Percentiles rank a stretch among this genome's conserved stretches.
Conservation (phyloP, 1,284 basidiomycete genomes). For the Ustilago hordei region DNA sequence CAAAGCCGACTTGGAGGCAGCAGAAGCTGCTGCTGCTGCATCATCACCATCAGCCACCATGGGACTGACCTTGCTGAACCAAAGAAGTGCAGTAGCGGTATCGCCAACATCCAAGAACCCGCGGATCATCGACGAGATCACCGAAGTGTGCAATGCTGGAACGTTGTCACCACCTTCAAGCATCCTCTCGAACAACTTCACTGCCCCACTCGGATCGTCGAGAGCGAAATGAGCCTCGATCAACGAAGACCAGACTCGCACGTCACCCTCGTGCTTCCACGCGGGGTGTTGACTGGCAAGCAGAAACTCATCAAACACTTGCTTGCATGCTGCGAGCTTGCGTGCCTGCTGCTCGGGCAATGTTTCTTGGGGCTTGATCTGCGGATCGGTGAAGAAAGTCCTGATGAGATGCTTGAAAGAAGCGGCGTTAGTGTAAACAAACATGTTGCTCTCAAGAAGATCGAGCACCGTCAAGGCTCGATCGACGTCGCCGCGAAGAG, state of each 20-base stretch:
- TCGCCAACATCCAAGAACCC: constrained; percentile 57
- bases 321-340: constrained; percentile 76
- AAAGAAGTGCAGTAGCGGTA: constrained; percentile 48
- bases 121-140: constrained; percentile 77
- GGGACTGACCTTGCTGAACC: constrained; percentile 51
- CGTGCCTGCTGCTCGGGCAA: constrained; percentile 73
- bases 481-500: constrained; percentile 75
- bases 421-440: constrained; percentile 71
- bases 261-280: constrained; percentile 51
- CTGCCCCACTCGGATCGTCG: constrained; percentile 76
- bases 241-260: constrained; percentile 80
- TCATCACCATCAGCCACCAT: neutral
- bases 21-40: neutral
- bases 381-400: constrained; percentile 47
- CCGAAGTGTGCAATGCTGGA: constrained; percentile 73
- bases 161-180: constrained; percentile 70
- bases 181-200: constrained; percentile 81
- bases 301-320: constrained; percentile 77
- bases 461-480: constrained; percentile 79
- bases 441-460: constrained; percentile 74
- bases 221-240: constrained; percentile 80
- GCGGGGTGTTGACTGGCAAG: constrained; percentile 70
- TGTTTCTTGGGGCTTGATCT: constrained; percentile 65
- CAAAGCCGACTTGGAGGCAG: neutral
- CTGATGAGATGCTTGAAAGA: constrained; percentile 77